Percentiles rank a stretch among this genome's conserved stretches.
phyloP scores from a whole-genome alignment of 805 yeast genomes.

The Barnettozyma californica region DNA sequence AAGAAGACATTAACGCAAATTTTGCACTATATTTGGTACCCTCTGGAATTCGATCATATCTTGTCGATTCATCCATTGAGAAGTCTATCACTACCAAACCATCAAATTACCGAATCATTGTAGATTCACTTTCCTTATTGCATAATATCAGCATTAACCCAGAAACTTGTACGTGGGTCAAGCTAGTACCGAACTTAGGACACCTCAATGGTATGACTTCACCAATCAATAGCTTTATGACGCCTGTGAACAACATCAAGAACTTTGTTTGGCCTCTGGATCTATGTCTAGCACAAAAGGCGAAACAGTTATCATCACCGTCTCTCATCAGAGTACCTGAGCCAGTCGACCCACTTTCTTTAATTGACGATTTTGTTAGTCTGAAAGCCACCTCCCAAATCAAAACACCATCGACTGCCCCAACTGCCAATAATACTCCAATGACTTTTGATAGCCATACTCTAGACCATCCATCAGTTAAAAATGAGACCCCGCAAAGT shows the following conservation, averaged over 20 bases:
- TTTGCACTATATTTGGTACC: constrained; percentile 48
- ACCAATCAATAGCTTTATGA: constrained; percentile 49
- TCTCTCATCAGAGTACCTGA: neutral
- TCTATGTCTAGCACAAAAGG: constrained; percentile 56
- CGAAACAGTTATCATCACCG: constrained; percentile 1
- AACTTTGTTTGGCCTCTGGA: constrained; percentile 70
- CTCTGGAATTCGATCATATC: constrained; percentile 46
- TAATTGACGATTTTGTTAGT: constrained; percentile 35
- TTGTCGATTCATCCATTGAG: constrained; percentile 30
- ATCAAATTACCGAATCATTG: constrained; percentile 32
- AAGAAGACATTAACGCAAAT: constrained; percentile 20
- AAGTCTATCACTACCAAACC: constrained; percentile 39
- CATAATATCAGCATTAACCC: constrained; percentile 26
- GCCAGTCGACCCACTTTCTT: constrained; percentile 28
- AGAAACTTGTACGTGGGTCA: constrained; percentile 46
- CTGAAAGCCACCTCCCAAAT: constrained; percentile 34
- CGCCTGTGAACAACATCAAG: constrained; percentile 45
- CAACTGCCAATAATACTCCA: constrained; percentile 25
- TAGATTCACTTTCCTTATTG: constrained; percentile 32
- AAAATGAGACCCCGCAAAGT: constrained; percentile 5
- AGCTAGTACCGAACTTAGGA: constrained; percentile 58
- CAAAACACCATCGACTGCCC: constrained; percentile 30
- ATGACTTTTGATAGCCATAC: constrained; percentile 8
- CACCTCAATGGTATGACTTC: constrained; percentile 70
- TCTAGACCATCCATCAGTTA: constrained; percentile 6